These are phyloP conservation scores for Grosmannia clavigera DNA, from an alignment of 2,329 filamentous ascomycete genomes.

Conservation along the genomic window DNA sequence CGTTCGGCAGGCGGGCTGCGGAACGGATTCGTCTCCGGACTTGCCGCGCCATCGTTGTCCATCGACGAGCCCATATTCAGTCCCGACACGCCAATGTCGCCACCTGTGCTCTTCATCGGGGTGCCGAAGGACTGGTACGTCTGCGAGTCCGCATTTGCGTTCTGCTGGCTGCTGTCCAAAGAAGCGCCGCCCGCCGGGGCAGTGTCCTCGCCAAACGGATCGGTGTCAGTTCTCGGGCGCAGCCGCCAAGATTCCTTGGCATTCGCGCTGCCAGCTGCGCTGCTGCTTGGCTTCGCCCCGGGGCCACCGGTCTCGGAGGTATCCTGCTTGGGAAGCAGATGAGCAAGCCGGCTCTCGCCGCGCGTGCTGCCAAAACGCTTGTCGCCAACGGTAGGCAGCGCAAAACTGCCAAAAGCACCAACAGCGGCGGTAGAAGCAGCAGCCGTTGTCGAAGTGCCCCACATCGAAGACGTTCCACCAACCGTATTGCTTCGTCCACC, in stretches of 20 bases:
- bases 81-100: constrained; percentile 52
- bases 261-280: background rate
- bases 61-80: constrained; percentile 45
- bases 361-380: constrained; percentile 61
- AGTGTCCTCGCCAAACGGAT: constrained; percentile 57
- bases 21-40: constrained; percentile 92
- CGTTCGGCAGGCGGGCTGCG: constrained; percentile 76
- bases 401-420: constrained; percentile 85
- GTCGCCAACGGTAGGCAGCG: constrained; percentile 53
- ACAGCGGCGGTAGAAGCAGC: constrained; percentile 54
- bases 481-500: constrained; percentile 43
- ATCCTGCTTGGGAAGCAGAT: constrained; percentile 48
- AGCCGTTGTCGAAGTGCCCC: constrained; percentile 34
- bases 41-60: constrained; percentile 61
- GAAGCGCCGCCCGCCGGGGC: constrained; percentile 40
- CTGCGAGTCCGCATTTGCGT: constrained; percentile 27
- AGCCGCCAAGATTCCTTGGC: constrained; percentile 38
- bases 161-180: background rate
- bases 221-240: constrained; percentile 57
- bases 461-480: constrained; percentile 24
- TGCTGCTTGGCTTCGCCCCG: background rate
- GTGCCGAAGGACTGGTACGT: constrained; percentile 34
- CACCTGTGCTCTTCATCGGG: constrained; percentile 39
- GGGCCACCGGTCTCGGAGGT: constrained; percentile 11
- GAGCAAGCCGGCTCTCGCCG: constrained; percentile 75